A percentile compares a stretch with the other conserved stretches of the same genome.
Conservation (phyloP, 129 eudicot species). For the Mikania micrantha region DNA sequence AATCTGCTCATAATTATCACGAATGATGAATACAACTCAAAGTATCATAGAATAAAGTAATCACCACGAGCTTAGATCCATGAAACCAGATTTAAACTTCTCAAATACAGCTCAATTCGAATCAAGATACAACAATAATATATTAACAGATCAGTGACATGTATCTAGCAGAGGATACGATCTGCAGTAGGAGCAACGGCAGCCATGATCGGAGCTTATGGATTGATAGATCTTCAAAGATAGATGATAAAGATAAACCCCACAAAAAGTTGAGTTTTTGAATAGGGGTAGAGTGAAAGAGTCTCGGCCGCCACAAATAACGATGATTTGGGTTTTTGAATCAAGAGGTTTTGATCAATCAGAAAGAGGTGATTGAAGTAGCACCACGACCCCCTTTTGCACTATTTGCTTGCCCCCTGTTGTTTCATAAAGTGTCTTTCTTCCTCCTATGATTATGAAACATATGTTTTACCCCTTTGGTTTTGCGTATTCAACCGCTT, state of each 20-base stretch:
- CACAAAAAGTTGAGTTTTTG: slow-evolving; percentile 13
- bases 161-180: slow-evolving; percentile 44
- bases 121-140: background rate
- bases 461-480: background rate
- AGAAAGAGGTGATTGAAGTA: slow-evolving; percentile 37
- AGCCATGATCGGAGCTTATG: slow-evolving; percentile 43
- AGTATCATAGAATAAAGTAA: background rate
- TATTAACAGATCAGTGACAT: background rate
- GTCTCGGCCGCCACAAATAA: slow-evolving; percentile 22
- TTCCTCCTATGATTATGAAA: background rate
- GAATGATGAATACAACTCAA: background rate
- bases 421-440: background rate
- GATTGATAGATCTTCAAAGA: slow-evolving; percentile 29
- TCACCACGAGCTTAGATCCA: slow-evolving; percentile 2
- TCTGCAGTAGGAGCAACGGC: slow-evolving; percentile 59
- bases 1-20: background rate
- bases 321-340: slow-evolving; percentile 34
- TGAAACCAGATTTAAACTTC: background rate
- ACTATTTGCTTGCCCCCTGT: background rate
- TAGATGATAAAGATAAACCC: background rate
- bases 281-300: background rate
- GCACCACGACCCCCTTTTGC: slow-evolving; percentile 33
- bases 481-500: too few species aligned
- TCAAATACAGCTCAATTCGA: background rate
- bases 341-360: slow-evolving; percentile 28